Evolutionary conservation across 108 stramenopile species (phyloP), one percentile per base, ranked within the genome.

Genomic region (Skeletonema potamos): DNA sequence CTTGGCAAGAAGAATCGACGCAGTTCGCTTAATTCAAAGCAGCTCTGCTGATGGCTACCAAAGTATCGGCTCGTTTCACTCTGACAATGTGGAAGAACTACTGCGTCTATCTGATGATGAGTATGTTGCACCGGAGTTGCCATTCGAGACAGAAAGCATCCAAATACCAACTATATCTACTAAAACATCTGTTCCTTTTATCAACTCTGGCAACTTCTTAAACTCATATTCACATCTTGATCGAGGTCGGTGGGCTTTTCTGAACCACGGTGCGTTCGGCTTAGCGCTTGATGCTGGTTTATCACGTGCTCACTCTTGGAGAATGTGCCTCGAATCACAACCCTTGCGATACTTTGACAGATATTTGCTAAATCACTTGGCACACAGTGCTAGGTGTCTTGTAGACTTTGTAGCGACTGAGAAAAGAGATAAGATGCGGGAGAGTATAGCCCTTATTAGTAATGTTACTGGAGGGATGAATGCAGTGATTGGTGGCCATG

Each of bases 271-370:
- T 27, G 77, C 82, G 0, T 91, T 91, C 58, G 90, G 90, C n/a
- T 79, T 86, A 1, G 83, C 87, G 4, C 64, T 88, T 33, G 69
- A 55, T 34, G 73, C 78, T 9, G 90, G 87, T 24, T 70, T 84
- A 48, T 55, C 76, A 15, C 84, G 90, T 8, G 84, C 90, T 8
- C 72, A 84, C 56, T 77, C 85, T 12, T 91, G 90, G 90, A 66
- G 90, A 27, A 34, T 27, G 12, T 79, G 85, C 54, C 58, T 88
- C 18, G 90, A 91, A 80, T 74, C 74, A 9, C 90, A 91, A 62
- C 90, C 90, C 2, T 63, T 91, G 27, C 72, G 87, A 54, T 91
- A 85, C 62, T 87, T 87, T 77, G 90, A 91, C 70, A 72, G 90
- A 33, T 84, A 88, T 58, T 55, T 91, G 39, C 62, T 91, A n/a